A percentile compares a stretch with the other conserved stretches of the same genome.
Conservation (phyloP, 805 yeast genomes). For the Candida mattraensis region DNA sequence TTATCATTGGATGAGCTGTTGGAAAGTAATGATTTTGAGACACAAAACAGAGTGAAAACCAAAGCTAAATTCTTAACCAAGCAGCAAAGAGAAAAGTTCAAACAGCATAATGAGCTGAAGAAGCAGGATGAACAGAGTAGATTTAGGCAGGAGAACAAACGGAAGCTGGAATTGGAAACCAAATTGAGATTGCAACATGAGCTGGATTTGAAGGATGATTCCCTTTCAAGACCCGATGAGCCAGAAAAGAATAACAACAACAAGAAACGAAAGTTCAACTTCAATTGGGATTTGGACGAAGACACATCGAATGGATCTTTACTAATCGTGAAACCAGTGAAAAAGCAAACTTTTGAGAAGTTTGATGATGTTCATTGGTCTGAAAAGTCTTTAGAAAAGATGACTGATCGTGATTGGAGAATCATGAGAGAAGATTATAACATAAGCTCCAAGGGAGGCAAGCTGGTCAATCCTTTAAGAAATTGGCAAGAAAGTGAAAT, state of each 20-base stretch:
- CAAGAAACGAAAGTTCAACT: constrained; percentile 46
- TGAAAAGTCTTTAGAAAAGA: constrained; percentile 56
- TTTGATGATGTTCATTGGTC: constrained; percentile 56
- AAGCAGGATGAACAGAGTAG: too few relatives aligned
- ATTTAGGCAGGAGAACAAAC: constrained; percentile 8
- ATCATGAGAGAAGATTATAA: constrained; percentile 76
- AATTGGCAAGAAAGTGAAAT: constrained; percentile 68
- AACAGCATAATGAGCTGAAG: too few relatives aligned
- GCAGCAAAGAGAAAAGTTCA: constrained; percentile 39
- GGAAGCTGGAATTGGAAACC: neutral
- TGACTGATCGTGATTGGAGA: constrained; percentile 90
- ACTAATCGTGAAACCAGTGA: constrained; percentile 36
- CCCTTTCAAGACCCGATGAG: too few relatives aligned
- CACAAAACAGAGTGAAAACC: constrained; percentile 28
- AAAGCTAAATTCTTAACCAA: constrained; percentile 43
- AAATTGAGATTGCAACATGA: constrained; percentile 2
- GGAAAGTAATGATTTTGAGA: constrained; percentile 19
- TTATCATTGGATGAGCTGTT: constrained; percentile 39
- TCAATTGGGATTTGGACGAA: constrained; percentile 68
- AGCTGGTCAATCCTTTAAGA: constrained; percentile 60
- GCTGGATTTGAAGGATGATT: constrained; percentile 1
- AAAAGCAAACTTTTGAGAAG: constrained; percentile 19
- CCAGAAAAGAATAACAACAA: constrained; percentile 1
- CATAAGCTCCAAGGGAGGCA: constrained; percentile 57
- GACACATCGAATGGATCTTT: constrained; percentile 55